phyloP scores from a whole-genome alignment of 257 asterid species.

The Lycium ferocissimum region DNA sequence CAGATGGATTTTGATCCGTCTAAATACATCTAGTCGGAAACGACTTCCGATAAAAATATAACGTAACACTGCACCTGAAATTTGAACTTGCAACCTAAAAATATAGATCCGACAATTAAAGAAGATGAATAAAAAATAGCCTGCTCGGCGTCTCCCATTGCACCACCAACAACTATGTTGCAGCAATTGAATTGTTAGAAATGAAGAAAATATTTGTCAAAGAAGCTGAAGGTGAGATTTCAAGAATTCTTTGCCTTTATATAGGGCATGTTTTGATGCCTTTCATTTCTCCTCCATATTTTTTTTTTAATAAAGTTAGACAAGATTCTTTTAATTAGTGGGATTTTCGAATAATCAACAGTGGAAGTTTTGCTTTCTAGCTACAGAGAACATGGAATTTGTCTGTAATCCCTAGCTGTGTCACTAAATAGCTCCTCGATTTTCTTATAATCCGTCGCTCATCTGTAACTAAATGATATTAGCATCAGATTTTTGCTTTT shows the following conservation, averaged over 20 bases:
- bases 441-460: too few relatives aligned
- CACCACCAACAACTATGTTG: constrained; percentile 50
- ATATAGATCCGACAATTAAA: too few relatives aligned
- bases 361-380: background rate
- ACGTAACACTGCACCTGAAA: too few relatives aligned
- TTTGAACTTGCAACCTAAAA: too few relatives aligned
- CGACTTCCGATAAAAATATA: too few relatives aligned
- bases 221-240: background rate
- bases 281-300: background rate
- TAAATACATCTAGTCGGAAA: too few relatives aligned
- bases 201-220: background rate
- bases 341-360: background rate
- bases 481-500: too few relatives aligned
- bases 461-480: too few relatives aligned
- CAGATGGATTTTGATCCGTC: too few relatives aligned
- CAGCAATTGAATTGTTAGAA: background rate
- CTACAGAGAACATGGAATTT: background rate
- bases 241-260: background rate
- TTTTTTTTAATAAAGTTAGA: background rate
- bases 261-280: background rate
- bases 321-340: background rate
- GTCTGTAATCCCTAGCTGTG: too few relatives aligned
- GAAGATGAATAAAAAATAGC: background rate
- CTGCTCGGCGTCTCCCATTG: constrained; percentile 52
- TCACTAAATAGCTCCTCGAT: too few relatives aligned